phyloP scores from a whole-genome alignment of 345 rosid genomes.

The Passiflora organensis region DNA sequence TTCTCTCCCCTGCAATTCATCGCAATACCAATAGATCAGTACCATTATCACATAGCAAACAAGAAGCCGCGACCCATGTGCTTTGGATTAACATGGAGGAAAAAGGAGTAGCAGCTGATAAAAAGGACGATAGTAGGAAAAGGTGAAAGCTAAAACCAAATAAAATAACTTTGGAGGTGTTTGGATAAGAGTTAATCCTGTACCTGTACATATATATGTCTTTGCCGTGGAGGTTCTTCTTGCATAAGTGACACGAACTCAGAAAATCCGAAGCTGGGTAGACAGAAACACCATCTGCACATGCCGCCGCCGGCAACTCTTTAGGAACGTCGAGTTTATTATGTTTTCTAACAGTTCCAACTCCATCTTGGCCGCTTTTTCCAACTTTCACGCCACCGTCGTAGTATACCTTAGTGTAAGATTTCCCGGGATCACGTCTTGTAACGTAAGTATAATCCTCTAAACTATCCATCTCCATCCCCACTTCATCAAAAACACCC shows the following conservation, averaged over 20 bases:
- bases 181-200: not conserved
- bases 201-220: slow-evolving; percentile 88
- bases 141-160: not conserved
- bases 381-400: slow-evolving; percentile 29
- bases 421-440: slow-evolving; percentile 38
- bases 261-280: slow-evolving; percentile 54
- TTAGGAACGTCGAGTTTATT: not conserved
- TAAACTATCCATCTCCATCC: slow-evolving; percentile 39
- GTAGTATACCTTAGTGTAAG: slow-evolving; percentile 51
- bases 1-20: slow-evolving; percentile 63
- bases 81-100: too few relatives aligned
- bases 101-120: too few relatives aligned
- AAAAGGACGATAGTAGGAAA: too few relatives aligned
- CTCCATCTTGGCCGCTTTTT: not conserved
- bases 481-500: slow-evolving; percentile 20
- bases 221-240: slow-evolving; percentile 61
- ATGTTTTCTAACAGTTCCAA: too few relatives aligned
- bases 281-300: slow-evolving; percentile 19
- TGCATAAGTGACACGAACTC: slow-evolving; percentile 56
- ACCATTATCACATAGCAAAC: not conserved
- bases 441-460: slow-evolving; percentile 68
- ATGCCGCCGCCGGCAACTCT: slow-evolving; percentile 21
- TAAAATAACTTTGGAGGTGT: too few relatives aligned
- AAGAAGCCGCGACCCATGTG: too few relatives aligned
- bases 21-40: not conserved